Conservation (phyloP, 1,139 yeast species). For the Yamadazyma aaseri region DNA sequence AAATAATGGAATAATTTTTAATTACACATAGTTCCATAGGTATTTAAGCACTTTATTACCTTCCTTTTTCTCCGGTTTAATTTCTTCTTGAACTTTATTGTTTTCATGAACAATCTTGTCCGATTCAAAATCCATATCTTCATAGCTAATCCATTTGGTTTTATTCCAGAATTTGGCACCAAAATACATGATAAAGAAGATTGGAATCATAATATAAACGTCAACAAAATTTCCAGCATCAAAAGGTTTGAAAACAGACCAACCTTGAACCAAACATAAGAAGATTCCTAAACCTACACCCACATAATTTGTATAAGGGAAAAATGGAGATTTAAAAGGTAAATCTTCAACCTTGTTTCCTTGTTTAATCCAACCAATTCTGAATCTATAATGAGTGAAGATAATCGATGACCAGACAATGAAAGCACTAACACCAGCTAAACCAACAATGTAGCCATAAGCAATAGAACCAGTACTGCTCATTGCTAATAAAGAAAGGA, state of each 20-base stretch:
- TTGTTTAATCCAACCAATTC: constrained; percentile 35
- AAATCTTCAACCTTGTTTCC: constrained; percentile 30
- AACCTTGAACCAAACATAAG: constrained; percentile 40
- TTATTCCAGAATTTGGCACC: constrained; percentile 43
- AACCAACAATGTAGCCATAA: constrained; percentile 42
- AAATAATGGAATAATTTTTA: background rate
- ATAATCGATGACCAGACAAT: constrained; percentile 43
- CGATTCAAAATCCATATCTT: constrained; percentile 61
- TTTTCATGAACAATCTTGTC: constrained; percentile 29
- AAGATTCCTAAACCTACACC: constrained; percentile 32
- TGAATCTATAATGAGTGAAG: constrained; percentile 35
- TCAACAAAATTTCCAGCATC: constrained; percentile 32
- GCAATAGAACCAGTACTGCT: constrained; percentile 33
- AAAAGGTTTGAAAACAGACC: constrained; percentile 56
- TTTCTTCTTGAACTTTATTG: background rate
- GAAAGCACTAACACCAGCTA: constrained; percentile 43
- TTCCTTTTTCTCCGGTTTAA: background rate
- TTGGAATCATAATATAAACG: constrained; percentile 34
- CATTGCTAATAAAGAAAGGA: constrained; percentile 31
- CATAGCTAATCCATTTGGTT: constrained; percentile 44
- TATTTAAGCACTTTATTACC: background rate
- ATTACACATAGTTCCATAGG: constrained; percentile 5
- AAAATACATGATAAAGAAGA: constrained; percentile 32
- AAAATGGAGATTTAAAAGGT: constrained; percentile 35
- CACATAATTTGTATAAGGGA: constrained; percentile 20